Base-by-base conservation (phyloP, 179 eudicot species). In the Beta lomatogona region DNA sequence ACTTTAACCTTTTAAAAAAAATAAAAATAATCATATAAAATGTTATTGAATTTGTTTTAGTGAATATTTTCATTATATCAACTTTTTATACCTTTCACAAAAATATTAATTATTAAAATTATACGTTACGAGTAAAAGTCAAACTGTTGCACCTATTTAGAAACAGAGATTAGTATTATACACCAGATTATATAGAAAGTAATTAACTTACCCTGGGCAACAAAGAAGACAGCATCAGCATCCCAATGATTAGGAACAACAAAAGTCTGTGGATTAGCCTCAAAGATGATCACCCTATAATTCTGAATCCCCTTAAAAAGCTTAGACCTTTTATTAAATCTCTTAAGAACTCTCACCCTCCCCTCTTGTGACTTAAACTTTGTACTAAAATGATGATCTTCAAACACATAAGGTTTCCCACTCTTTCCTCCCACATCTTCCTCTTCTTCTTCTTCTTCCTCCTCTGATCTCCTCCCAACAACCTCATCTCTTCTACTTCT, bases 241-340 rank as follows among this genome's bases (percentile, higher is more conserved):
- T 95, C 97, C 81, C 71, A 80, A 54, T 95, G 93, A 4, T 79
- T 86, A 45, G 97, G 98, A 0, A 86, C 72, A 9, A 90, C 16
- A 73, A 95, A 91, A 65, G 98, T 93, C 57, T 86, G 91, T 61
- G 98, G 98, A 54, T 91, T 83, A 50, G 94, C 88, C 86, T 91
- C 95, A 58, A 92, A 87, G 50, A 92, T 76, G 18, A 83, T 70
- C 55, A 95, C 85, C 76, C 97, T 90, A 71, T 53, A 90, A 77
- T 93, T 90, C 77, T 90, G 89, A 67, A 95, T 91, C 46, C 97
- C 95, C 14, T 85, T 80, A 45, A 93, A 89, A 61, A 91, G 92
- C 44, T 84, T 78, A 1, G 97, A 91, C 28, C 91, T 84, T 63
- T 93, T 67, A 14, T 80, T 85, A 77, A 95, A 95, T 12, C 81